phyloP scores from a whole-genome alignment of 1,139 yeast species.

The Pichia sp. region DNA sequence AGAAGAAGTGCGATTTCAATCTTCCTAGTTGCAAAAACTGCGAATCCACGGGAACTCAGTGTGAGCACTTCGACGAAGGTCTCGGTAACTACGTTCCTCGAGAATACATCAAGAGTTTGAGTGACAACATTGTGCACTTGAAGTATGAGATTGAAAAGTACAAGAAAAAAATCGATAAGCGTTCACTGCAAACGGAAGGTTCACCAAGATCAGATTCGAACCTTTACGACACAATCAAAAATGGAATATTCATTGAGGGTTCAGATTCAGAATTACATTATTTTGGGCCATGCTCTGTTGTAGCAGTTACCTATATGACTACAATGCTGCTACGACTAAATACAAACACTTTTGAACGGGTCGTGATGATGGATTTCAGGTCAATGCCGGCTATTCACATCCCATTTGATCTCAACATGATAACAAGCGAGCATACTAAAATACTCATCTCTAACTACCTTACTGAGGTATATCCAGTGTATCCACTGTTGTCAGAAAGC shows the following conservation, averaged over 20 bases:
- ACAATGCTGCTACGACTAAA: conserved; percentile 10
- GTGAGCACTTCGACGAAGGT: conserved; percentile 19
- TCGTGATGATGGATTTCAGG: not conserved
- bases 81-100: conserved; percentile 14
- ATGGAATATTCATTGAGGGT: conserved; percentile 14
- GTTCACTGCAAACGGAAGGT: not conserved
- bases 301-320: conserved; percentile 11
- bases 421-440: conserved; percentile 15
- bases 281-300: conserved; percentile 17
- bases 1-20: conserved; percentile 18
- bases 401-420: conserved; percentile 12
- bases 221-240: conserved; percentile 8
- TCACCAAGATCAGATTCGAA: not conserved
- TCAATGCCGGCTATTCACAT: conserved; percentile 10
- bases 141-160: conserved; percentile 14
- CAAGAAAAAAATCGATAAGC: conserved; percentile 11
- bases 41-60: conserved; percentile 15
- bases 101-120: conserved; percentile 13
- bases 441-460: conserved; percentile 16
- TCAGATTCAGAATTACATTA: conserved; percentile 8
- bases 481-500: conserved; percentile 13
- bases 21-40: conserved; percentile 18
- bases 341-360: not conserved
- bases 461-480: conserved; percentile 15
- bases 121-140: conserved; percentile 13